A percentile compares a stretch with the other conserved stretches of the same genome.
Evolutionary conservation across 2,329 filamentous ascomycete genomes (phyloP).

Genomic region (Tolypocladium sp.): DNA sequence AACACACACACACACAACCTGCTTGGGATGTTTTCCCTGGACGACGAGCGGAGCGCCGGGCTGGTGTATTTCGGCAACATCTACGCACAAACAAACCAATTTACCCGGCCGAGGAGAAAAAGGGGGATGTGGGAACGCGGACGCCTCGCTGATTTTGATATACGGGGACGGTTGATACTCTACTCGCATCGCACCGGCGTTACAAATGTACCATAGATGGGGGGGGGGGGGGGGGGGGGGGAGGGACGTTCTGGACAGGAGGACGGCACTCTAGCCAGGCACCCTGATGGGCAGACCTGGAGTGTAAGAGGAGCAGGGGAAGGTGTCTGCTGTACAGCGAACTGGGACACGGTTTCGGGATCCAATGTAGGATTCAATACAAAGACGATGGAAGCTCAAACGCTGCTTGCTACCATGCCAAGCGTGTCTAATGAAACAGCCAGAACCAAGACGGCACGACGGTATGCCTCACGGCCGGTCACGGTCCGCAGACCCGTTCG

Average conservation of each 20-base stretch:
- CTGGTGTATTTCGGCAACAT: neutral
- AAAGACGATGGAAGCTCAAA: neutral
- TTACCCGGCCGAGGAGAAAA: neutral
- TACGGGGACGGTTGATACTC: slow-evolving; percentile 7
- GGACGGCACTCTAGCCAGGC: neutral
- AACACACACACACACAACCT: neutral
- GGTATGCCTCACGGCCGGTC: neutral
- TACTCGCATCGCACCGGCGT: slow-evolving; percentile 23
- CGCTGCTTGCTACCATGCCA: neutral
- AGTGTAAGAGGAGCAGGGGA: neutral
- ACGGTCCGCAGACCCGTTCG: slow-evolving; percentile 16
- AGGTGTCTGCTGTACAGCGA: neutral
- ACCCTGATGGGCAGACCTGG: neutral
- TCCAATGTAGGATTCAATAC: neutral
- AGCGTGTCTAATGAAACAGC: neutral
- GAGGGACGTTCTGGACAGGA: neutral
- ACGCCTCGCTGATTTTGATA: neutral
- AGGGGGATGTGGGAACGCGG: neutral
- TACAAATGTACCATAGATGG: slow-evolving; percentile 21
- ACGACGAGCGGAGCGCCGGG: neutral
- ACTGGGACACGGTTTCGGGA: neutral
- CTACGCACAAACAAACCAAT: neutral
- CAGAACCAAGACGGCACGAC: neutral
- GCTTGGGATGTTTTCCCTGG: neutral
- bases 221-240: neutral